These are phyloP conservation scores for Suillus tomentosus DNA, from an alignment of 768 basidiomycete species.

Conservation along the genomic window DNA sequence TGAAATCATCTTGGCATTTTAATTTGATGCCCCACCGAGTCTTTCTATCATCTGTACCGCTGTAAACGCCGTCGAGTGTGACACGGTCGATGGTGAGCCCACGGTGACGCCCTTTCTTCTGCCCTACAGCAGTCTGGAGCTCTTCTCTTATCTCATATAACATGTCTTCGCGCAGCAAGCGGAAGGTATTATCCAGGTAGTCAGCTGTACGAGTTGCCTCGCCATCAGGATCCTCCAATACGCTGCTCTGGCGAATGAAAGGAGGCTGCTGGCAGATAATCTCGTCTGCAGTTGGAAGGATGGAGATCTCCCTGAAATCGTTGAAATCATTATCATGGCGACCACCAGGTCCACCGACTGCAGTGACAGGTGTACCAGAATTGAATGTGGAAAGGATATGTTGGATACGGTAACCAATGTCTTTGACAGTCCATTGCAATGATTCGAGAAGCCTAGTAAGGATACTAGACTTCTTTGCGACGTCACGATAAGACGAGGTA, in stretches of 20 bases:
- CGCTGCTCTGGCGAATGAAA: conserved; percentile 48
- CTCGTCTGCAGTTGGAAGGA: conserved; percentile 66
- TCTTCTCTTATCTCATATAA: conserved; percentile 59
- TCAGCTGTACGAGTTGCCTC: conserved; percentile 41
- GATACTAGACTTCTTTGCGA: conserved; percentile 37
- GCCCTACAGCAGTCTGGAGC: conserved; percentile 41
- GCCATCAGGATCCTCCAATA: conserved; percentile 45
- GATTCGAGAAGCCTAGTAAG: conserved; percentile 29
- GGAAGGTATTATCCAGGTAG: conserved; percentile 68
- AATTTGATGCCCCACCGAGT: conserved; percentile 46
- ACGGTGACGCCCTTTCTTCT: conserved; percentile 43
- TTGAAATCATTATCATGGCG: conserved; percentile 70
- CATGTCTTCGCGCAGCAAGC: conserved; percentile 67
- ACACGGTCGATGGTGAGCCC: conserved; percentile 43
- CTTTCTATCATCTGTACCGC: conserved; percentile 25
- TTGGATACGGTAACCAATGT: conserved; percentile 42
- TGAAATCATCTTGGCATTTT: conserved; percentile 38
- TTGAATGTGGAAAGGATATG: conserved; percentile 36
- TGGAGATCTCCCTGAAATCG: conserved; percentile 61
- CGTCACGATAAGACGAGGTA: conserved; percentile 38
- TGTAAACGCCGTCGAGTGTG: conserved; percentile 37
- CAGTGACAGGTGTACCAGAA: conserved; percentile 21
- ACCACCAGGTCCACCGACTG: conserved; percentile 50
- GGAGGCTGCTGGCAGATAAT: conserved; percentile 44
- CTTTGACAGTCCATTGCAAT: conserved; percentile 24